Evolutionary conservation across 371 early-diverging fungal species (phyloP), one percentile per base, ranked within the genome.

Genomic region (Lichtheimia hyalospora): DNA sequence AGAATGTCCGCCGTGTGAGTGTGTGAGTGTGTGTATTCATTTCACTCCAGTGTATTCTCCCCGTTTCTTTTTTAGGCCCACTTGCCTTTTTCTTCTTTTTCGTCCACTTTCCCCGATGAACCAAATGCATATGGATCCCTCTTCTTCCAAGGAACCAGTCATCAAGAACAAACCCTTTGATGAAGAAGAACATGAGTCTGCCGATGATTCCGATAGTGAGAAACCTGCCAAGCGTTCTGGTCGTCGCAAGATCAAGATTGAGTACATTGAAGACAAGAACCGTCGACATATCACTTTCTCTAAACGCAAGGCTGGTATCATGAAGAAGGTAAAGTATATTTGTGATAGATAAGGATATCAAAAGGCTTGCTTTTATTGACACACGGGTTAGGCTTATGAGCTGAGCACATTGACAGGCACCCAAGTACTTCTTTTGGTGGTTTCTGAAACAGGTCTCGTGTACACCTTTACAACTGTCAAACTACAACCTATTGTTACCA

Each of bases 381-480:
- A 3, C 10, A 16, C 24, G 14, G 14, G 23, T 25, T 71, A 94
- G 89, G 99, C 99, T 0, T 97, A 93, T 68, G 99, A 99, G 74
- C 84, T 99, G 39, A 88, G 89, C 67, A 93, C 96, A 3, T 78
- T 99, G 54, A 99, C 99, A 2, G 98, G 98, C 56, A 96, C 98
- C 2, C 95, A 99, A 74, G 95, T 99, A 43, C 82, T 99, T 56
- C 79, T 99, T 48, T 70, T 99, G 48, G 92, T 99, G 10, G 97
- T 98, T 16, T 95, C 97, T 3, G 98, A 96, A 74, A 96, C 96
- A 21, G 98, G 99, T 21, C 90, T 96, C 66, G 99, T 99, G 6
- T 99, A 98, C 76, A 97, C 99, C 0, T 98, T 96, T 72, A 96
- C 99, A 13, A 98, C 99, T 3, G 91, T 94, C 15, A 98, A 96